A percentile compares a stretch with the other conserved stretches of the same genome.
phyloP scores from a whole-genome alignment of 1,284 basidiomycete species.

The Uromyces viciae-fabae region DNA sequence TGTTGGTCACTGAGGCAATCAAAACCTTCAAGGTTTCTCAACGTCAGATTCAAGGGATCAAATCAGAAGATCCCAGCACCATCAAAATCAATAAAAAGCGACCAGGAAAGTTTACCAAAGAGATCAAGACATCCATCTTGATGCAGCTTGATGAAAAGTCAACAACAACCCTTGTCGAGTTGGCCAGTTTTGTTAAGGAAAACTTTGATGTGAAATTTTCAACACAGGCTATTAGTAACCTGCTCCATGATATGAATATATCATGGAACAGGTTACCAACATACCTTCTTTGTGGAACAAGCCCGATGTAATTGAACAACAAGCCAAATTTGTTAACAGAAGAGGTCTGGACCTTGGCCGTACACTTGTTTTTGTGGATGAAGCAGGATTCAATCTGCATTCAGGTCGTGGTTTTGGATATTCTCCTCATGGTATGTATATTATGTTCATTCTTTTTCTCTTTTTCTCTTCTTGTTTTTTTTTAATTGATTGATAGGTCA shows the following conservation, averaged over 20 bases:
- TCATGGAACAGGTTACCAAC: slow-evolving; percentile 19
- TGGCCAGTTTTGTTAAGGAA: neutral
- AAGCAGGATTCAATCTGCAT: slow-evolving; percentile 4
- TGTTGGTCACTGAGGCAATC: neutral
- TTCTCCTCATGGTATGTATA: neutral
- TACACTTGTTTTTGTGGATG: neutral
- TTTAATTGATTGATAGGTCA: neutral
- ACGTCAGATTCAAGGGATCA: neutral
- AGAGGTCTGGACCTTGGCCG: neutral
- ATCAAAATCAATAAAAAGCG: neutral
- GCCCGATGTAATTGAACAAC: neutral
- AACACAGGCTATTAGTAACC: neutral
- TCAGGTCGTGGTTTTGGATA: neutral
- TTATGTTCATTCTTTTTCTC: neutral
- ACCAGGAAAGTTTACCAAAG: neutral
- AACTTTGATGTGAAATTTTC: neutral
- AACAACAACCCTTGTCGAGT: neutral
- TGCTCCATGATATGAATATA: neutral
- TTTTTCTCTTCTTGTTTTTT: neutral
- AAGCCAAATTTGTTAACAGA: neutral
- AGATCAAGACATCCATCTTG: neutral
- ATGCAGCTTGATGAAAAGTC: neutral
- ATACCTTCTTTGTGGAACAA: slow-evolving; percentile 9
- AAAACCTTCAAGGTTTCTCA: neutral
- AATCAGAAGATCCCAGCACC: neutral